phyloP scores from a whole-genome alignment of 495 filamentous ascomycete species.

The Acidomyces sp. region DNA sequence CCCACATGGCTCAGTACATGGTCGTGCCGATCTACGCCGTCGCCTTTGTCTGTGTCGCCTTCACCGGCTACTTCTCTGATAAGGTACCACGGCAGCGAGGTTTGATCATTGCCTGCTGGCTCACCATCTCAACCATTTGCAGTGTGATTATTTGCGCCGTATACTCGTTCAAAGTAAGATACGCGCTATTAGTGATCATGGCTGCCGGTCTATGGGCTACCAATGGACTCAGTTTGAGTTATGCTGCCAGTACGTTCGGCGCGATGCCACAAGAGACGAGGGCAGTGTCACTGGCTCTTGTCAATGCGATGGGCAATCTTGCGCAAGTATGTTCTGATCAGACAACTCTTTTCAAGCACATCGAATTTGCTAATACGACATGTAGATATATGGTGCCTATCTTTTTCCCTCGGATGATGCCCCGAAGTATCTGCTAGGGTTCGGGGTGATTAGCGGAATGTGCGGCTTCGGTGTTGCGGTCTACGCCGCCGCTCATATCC shows the following conservation, averaged over 20 bases:
- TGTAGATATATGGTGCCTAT: conserved; percentile 38
- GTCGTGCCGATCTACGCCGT: conserved; percentile 32
- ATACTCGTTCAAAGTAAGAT: conserved; percentile 36
- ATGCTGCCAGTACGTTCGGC: conserved; percentile 33
- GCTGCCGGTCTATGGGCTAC: conserved; percentile 38
- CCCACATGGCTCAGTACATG: conserved; percentile 31
- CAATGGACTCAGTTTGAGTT: conserved; percentile 34
- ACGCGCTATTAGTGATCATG: conserved; percentile 41
- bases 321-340: too few species aligned
- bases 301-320: conserved; percentile 39
- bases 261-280: conserved; percentile 31
- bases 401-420: conserved; percentile 28
- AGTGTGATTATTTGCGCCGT: conserved; percentile 34
- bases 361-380: too few species aligned
- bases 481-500: conserved; percentile 25
- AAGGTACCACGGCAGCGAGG: conserved; percentile 25
- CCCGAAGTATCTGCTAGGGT: conserved; percentile 32
- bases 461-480: conserved; percentile 28
- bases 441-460: conserved; percentile 32
- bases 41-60: conserved; percentile 30
- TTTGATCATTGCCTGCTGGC: conserved; percentile 30
- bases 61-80: conserved; percentile 29
- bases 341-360: too few species aligned
- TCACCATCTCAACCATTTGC: conserved; percentile 31
- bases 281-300: conserved; percentile 36